phyloP scores from a whole-genome alignment of 805 yeast species.

The Myxozyma melibiosi region DNA sequence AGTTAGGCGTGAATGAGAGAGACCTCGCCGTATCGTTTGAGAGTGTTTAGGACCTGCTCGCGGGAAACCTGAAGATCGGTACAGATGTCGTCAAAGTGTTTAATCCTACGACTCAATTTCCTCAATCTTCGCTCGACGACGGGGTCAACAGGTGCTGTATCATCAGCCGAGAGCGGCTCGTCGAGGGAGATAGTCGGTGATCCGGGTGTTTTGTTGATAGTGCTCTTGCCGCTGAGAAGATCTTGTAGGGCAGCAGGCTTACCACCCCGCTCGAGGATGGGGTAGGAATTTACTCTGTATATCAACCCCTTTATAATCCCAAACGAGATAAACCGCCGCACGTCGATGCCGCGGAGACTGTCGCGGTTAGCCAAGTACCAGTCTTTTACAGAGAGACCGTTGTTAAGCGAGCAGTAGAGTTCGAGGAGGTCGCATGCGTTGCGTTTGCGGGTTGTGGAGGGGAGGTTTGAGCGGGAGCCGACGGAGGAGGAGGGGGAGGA shows the following conservation, averaged over 20 bases:
- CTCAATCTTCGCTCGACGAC: constrained; percentile 18
- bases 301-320: constrained; percentile 82
- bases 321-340: constrained; percentile 81
- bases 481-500: constrained; percentile 38
- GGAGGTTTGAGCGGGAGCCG: constrained; percentile 38
- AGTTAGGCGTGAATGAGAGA: constrained; percentile 20
- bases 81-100: constrained; percentile 52
- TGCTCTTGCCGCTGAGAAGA: neutral
- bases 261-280: constrained; percentile 51
- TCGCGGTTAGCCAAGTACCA: constrained; percentile 77
- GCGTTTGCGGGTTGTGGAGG: neutral
- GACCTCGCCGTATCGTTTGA: constrained; percentile 26
- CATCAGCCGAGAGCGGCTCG: constrained; percentile 3
- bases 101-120: constrained; percentile 24
- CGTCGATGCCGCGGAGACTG: constrained; percentile 65
- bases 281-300: constrained; percentile 77
- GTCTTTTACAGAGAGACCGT: constrained; percentile 71
- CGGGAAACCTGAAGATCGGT: constrained; percentile 55
- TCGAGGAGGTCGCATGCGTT: constrained; percentile 67
- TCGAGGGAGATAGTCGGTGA: too few species aligned
- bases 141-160: neutral
- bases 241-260: constrained; percentile 4
- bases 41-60: constrained; percentile 14
- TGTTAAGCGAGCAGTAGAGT: constrained; percentile 75
- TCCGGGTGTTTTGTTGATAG: neutral